Conservation (phyloP, 1,139 yeast species). For the Pichia norvegensis region DNA sequence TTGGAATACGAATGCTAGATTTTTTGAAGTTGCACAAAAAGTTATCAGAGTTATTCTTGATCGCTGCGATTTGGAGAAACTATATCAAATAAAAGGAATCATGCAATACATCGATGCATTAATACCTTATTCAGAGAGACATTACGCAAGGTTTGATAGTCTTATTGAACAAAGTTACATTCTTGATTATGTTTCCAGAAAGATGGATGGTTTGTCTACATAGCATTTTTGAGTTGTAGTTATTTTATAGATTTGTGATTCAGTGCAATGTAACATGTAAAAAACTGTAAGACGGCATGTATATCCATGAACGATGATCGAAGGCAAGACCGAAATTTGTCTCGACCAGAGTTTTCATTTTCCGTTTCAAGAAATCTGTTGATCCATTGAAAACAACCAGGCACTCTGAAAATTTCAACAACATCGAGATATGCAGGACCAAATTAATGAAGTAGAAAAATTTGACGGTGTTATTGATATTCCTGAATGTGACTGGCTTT, state of each 20-base stretch:
- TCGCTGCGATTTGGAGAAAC: constrained; percentile 43
- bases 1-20: constrained; percentile 88
- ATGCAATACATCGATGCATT: constrained; percentile 64
- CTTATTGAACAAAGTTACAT: constrained; percentile 78
- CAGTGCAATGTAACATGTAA: too few species aligned
- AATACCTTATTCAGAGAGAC: constrained; percentile 83
- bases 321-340: background rate
- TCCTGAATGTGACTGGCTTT: constrained; percentile 25
- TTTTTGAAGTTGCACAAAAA: constrained; percentile 73
- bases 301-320: too few species aligned
- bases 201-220: constrained; percentile 46
- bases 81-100: constrained; percentile 61
- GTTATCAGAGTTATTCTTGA: constrained; percentile 57
- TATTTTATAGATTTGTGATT: too few species aligned
- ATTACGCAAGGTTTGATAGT: constrained; percentile 65
- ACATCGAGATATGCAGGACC: too few species aligned
- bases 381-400: too few species aligned
- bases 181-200: constrained; percentile 75
- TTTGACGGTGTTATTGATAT: constrained; percentile 27
- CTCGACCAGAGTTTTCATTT: background rate
- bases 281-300: too few species aligned
- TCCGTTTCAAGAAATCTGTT: background rate
- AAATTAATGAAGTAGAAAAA: constrained; percentile 8
- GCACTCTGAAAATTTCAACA: too few species aligned
- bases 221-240: constrained; percentile 9